phyloP scores from a whole-genome alignment of 1,284 basidiomycete species.

The Schizophyllum amplum region DNA sequence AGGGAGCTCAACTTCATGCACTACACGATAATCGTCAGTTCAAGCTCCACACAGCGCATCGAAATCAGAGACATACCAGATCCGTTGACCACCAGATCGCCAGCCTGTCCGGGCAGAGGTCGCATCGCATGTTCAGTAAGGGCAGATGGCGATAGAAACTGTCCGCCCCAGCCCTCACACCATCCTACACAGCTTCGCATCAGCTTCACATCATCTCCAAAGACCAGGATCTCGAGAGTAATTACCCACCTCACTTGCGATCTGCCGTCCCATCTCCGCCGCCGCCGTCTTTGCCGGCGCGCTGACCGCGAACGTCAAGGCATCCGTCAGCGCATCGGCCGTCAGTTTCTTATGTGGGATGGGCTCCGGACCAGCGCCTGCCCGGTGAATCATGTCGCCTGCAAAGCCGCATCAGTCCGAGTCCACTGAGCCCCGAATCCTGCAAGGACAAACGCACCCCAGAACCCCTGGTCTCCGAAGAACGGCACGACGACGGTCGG shows the following conservation, averaged over 20 bases:
- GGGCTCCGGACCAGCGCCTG: constrained; percentile 56
- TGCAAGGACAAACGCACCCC: constrained; percentile 22
- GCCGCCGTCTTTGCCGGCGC: constrained; percentile 40
- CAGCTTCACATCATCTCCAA: constrained; percentile 1
- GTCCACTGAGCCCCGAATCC: neutral
- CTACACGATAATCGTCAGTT: constrained; percentile 17
- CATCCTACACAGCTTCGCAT: constrained; percentile 32
- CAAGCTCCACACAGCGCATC: neutral
- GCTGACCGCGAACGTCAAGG: constrained; percentile 39
- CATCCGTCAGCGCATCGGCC: constrained; percentile 41
- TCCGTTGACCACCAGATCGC: constrained; percentile 56
- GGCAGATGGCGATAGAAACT: constrained; percentile 56
- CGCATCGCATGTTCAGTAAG: constrained; percentile 55
- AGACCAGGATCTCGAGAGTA: neutral
- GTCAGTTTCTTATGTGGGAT: constrained; percentile 48
- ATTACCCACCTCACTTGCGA: constrained; percentile 41
- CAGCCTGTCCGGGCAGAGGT: constrained; percentile 38
- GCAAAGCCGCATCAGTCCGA: neutral
- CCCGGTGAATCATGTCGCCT: constrained; percentile 49
- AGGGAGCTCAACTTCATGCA: constrained; percentile 45
- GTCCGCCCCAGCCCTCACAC: constrained; percentile 39
- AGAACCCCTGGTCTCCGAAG: constrained; percentile 56
- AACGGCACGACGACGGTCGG: constrained; percentile 64
- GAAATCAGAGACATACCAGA: constrained; percentile 23
- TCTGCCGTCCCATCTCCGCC: constrained; percentile 39